Percentiles rank a stretch among this genome's conserved stretches.
phyloP scores from a whole-genome alignment of 768 basidiomycete species.

The Boletus rubroflammeus region DNA sequence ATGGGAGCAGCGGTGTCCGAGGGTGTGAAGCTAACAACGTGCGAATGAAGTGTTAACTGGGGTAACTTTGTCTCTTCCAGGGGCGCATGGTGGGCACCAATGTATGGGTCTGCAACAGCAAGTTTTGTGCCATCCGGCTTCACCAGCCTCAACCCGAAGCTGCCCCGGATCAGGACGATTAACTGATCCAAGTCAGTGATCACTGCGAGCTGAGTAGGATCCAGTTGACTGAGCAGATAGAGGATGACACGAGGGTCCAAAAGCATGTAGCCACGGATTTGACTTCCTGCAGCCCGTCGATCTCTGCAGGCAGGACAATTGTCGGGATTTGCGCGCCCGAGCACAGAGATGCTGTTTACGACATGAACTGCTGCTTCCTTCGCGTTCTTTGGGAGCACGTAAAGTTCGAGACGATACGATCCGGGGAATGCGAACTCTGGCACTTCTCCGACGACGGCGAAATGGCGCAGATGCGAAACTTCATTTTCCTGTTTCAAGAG shows the following conservation, averaged over 20 bases:
- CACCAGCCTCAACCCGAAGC: constrained; percentile 12
- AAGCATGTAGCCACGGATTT: constrained; percentile 15
- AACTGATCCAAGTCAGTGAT: constrained; percentile 4
- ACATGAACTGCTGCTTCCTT: not conserved
- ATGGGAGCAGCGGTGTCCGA: not conserved
- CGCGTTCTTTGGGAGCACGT: constrained; percentile 2
- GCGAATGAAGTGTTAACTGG: constrained; percentile 13
- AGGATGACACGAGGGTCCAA: constrained; percentile 14
- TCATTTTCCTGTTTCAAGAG: constrained; percentile 2
- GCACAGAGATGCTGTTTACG: constrained; percentile 15
- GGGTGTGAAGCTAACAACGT: not conserved
- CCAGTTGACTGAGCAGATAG: constrained; percentile 4
- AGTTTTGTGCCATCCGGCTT: constrained; percentile 8
- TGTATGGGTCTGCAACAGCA: constrained; percentile 1
- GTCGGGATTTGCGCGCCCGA: constrained; percentile 4
- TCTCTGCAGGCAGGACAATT: constrained; percentile 10
- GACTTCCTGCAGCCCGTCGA: constrained; percentile 8
- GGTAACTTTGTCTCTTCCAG: constrained; percentile 8
- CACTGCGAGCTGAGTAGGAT: not conserved
- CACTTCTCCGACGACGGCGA: not conserved
- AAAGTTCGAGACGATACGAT: constrained; percentile 21
- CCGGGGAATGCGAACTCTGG: constrained; percentile 19
- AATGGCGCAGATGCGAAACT: constrained; percentile 2
- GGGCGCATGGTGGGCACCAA: not conserved
- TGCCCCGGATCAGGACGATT: not conserved